Percentiles rank a stretch among this genome's conserved stretches.
Conservation (phyloP, 441 rosid species). For the Brassica balearica region DNA sequence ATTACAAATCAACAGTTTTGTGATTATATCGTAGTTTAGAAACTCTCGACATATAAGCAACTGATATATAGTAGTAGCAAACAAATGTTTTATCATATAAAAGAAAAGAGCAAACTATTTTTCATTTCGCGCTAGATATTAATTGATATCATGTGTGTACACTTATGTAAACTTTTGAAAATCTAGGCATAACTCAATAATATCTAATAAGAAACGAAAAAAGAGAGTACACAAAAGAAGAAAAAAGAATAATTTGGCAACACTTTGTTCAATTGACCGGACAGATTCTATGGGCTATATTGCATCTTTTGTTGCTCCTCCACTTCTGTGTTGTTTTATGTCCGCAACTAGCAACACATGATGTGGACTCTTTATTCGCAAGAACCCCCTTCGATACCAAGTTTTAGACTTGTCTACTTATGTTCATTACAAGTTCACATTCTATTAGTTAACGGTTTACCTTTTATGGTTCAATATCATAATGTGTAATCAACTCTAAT, state of each 20-base stretch:
- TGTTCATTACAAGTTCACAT: conserved; percentile 37
- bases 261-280: conserved; percentile 42
- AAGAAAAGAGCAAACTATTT: not conserved
- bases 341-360: conserved; percentile 44
- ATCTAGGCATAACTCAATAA: conserved; percentile 20
- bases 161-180: not conserved
- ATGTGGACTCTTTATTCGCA: conserved; percentile 28
- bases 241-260: conserved; percentile 29
- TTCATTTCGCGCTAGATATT: not conserved
- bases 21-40: not conserved
- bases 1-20: not conserved
- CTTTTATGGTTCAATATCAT: not conserved
- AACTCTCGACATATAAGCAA: not conserved
- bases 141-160: not conserved
- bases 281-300: conserved; percentile 45
- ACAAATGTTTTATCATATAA: not conserved
- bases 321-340: conserved; percentile 44
- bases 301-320: conserved; percentile 45
- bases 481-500: not conserved
- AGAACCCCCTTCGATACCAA: conserved; percentile 14
- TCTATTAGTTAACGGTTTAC: not conserved
- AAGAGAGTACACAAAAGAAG: conserved; percentile 23
- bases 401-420: conserved; percentile 33
- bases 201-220: conserved; percentile 23
- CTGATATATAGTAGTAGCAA: not conserved